These are phyloP conservation scores for Verticillium longisporum DNA, from an alignment of 2,329 filamentous ascomycete genomes.

Conservation along the genomic window DNA sequence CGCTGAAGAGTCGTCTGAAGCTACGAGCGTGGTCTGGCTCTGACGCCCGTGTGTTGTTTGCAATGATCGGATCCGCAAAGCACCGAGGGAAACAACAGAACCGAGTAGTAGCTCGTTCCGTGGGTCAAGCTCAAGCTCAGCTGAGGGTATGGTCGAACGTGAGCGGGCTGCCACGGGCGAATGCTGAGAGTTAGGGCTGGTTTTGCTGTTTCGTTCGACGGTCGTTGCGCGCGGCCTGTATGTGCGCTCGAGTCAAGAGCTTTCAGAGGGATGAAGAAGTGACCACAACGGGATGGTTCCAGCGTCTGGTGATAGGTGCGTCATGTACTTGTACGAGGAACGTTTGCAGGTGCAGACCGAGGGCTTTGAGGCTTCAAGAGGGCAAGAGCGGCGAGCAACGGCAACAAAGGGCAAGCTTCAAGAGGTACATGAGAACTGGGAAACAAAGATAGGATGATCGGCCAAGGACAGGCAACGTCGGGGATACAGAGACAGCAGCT, in stretches of 20 bases:
- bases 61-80: slow-evolving; percentile 12
- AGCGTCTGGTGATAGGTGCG: neutral
- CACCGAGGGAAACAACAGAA: slow-evolving; percentile 12
- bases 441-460: slow-evolving; percentile 20
- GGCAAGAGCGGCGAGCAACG: neutral
- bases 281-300: neutral
- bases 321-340: neutral
- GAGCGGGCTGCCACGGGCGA: neutral
- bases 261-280: neutral
- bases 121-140: neutral
- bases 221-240: neutral
- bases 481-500: slow-evolving; percentile 9
- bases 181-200: neutral
- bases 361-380: neutral
- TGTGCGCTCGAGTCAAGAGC: neutral
- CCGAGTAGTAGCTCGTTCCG: neutral
- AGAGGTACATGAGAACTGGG: slow-evolving; percentile 12
- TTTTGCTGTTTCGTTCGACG: neutral
- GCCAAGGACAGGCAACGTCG: slow-evolving; percentile 9
- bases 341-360: neutral
- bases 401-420: neutral
- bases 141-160: neutral
- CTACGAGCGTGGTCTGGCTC: slow-evolving; percentile 14
- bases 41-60: slow-evolving; percentile 9
- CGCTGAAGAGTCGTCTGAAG: slow-evolving; percentile 14